Evolutionary conservation across 202 grass and related monocot species (phyloP).

Genomic region (Carex sylvatica): DNA sequence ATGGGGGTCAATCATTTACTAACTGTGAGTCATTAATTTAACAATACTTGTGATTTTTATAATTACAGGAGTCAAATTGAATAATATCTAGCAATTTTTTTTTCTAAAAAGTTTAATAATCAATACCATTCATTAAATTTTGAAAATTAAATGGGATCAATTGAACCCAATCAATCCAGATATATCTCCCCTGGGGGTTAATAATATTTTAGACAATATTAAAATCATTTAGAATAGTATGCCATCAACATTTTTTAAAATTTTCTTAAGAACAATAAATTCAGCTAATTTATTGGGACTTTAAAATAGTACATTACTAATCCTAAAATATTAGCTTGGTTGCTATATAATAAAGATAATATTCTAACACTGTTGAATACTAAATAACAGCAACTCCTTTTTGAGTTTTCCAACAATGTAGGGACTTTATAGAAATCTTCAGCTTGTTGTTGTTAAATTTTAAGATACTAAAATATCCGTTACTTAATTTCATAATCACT

Average conservation of each 20-base stretch:
- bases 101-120: too few relatives aligned
- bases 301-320: background rate
- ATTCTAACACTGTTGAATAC: background rate
- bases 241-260: background rate
- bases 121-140: too few relatives aligned
- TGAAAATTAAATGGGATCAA: too few relatives aligned
- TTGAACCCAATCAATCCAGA: too few relatives aligned
- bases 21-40: too few relatives aligned
- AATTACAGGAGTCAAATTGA: too few relatives aligned
- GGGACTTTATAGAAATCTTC: background rate
- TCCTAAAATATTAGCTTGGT: background rate
- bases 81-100: too few relatives aligned
- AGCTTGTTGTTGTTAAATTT: background rate
- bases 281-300: background rate
- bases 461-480: background rate
- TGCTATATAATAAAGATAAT: background rate
- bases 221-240: background rate
- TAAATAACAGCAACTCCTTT: background rate
- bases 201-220: background rate
- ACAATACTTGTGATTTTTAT: too few relatives aligned
- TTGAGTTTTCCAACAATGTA: background rate
- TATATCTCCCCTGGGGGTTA: background rate
- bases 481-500: background rate
- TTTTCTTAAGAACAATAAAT: background rate
- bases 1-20: too few relatives aligned